Base-by-base conservation (phyloP, 768 basidiomycete genomes). In the Collybia nuda region DNA sequence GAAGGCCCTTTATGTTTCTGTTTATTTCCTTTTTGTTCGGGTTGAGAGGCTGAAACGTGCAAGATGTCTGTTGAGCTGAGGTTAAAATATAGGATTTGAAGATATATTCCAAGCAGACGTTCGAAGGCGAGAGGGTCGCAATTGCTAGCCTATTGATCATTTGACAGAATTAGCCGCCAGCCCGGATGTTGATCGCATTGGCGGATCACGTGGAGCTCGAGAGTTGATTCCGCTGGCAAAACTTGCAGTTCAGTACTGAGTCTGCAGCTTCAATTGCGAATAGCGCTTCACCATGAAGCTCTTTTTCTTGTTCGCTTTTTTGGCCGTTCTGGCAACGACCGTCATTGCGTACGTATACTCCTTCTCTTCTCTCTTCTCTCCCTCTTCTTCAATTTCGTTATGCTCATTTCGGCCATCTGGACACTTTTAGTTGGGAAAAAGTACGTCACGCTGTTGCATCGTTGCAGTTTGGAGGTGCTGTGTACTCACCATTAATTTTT, bases 371-470 rank as follows among this genome's bases (percentile, higher is more conserved):
- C n/a, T 28, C 3, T 42, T 32, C 12, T 32, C 2, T 32, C 32
- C 9, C 6, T 32, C 32, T 32, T 14, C 14, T 32, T 32, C 7
- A 32, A 32, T 6, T 4, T 7, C 7, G 24, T 3, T n/a, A 1
- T 29, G 44, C 44, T 52, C 28, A 12, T 12, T 17, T 17, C 37
- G 48, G 32, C 52, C 50, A 38, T 37, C 29, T 45, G 53, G 21
- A 45, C 50, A 40, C 45, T 44, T 42, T 38, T 51, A 87, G 86
- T 59, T 90, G 88, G 88, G 84, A 86, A 44, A 88, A 86, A 70
- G 86, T 86, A 52, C 40, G 40, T 35, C 24, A 23, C 15, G 7
- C 22, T 1, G 23, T 28, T n/a, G 18, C 17, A 14, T 23, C 14
- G 5, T 29, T 23, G 8, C 8, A 9, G 8, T 11, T 17, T 17